Evolutionary conservation across 2,329 filamentous ascomycete species (phyloP).

Genomic region (Pyrenochaeta sp.): DNA sequence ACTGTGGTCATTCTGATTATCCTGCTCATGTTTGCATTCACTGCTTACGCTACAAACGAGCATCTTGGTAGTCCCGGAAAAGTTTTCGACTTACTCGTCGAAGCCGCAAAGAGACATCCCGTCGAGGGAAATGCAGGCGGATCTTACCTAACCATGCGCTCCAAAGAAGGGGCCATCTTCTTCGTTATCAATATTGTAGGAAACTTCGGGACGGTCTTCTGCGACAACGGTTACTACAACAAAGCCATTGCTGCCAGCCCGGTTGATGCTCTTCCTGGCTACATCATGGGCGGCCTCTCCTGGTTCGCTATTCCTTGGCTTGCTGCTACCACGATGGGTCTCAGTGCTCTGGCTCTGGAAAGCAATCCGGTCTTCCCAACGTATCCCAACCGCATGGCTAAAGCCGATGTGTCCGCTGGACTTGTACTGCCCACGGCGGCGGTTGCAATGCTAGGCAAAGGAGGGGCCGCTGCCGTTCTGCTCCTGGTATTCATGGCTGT

Average conservation of each 20-base stretch:
- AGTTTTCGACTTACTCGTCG: slow-evolving; percentile 79
- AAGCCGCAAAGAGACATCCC: slow-evolving; percentile 73
- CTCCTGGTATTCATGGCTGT: slow-evolving; percentile 91
- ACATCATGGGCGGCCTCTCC: slow-evolving; percentile 82
- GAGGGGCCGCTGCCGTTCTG: slow-evolving; percentile 79
- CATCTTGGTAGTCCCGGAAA: slow-evolving; percentile 75
- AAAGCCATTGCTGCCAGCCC: slow-evolving; percentile 90
- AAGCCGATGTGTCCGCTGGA: slow-evolving; percentile 79
- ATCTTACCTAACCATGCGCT: slow-evolving; percentile 87
- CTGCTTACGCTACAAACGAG: slow-evolving; percentile 77
- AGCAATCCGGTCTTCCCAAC: slow-evolving; percentile 74
- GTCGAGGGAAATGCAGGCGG: slow-evolving; percentile 81
- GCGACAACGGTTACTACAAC: slow-evolving; percentile 89
- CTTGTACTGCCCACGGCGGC: slow-evolving; percentile 86
- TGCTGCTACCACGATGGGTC: slow-evolving; percentile 85
- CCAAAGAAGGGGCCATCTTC: slow-evolving; percentile 82
- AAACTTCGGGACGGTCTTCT: slow-evolving; percentile 84
- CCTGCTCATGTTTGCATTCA: slow-evolving; percentile 84
- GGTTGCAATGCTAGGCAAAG: slow-evolving; percentile 80
- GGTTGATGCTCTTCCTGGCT: slow-evolving; percentile 85
- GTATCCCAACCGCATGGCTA: slow-evolving; percentile 74
- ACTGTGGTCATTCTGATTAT: slow-evolving; percentile 85
- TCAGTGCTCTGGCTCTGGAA: slow-evolving; percentile 82
- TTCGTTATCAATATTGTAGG: slow-evolving; percentile 91
- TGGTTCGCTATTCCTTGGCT: slow-evolving; percentile 97